A percentile compares a stretch with the other conserved stretches of the same genome.
Conservation (phyloP, 2,329 filamentous ascomycete genomes). For the Exophiala aquamarina region DNA sequence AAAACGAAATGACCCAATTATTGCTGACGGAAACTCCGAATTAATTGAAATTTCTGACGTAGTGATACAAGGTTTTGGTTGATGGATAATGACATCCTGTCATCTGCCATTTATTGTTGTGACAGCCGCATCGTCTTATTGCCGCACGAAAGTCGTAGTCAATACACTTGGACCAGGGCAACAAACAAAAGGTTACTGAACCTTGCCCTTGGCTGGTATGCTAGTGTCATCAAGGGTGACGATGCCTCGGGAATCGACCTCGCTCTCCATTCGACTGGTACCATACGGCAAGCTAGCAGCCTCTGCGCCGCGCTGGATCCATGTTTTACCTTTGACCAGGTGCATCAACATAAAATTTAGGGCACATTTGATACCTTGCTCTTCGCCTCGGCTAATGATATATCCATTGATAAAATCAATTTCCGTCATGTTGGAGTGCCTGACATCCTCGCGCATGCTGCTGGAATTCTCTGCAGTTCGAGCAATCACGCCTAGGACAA, state of each 20-base stretch:
- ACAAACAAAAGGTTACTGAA: constrained; percentile 7
- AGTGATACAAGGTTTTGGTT: not conserved
- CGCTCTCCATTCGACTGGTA: constrained; percentile 10
- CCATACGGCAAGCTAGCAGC: constrained; percentile 10
- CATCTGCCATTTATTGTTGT: constrained; percentile 5
- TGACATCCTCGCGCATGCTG: constrained; percentile 67
- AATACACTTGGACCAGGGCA: not conserved
- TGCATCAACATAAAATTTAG: constrained; percentile 72
- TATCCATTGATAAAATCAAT: constrained; percentile 88
- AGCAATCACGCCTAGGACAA: constrained; percentile 56
- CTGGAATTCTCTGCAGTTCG: constrained; percentile 60
- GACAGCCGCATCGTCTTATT: not conserved
- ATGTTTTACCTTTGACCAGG: constrained; percentile 68
- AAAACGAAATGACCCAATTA: not conserved
- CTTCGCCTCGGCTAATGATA: constrained; percentile 70
- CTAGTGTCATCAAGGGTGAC: constrained; percentile 19
- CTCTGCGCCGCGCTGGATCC: constrained; percentile 2
- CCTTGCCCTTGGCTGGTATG: constrained; percentile 11
- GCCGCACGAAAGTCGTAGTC: too few relatives aligned
- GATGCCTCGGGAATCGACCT: constrained; percentile 7
- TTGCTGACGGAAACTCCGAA: constrained; percentile 1
- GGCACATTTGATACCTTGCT: constrained; percentile 69
- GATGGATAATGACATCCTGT: constrained; percentile 4
- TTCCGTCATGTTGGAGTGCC: constrained; percentile 65
- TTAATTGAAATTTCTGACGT: constrained; percentile 1